phyloP scores from a whole-genome alignment of 345 rosid genomes.

The Toxicodendron radicans region DNA sequence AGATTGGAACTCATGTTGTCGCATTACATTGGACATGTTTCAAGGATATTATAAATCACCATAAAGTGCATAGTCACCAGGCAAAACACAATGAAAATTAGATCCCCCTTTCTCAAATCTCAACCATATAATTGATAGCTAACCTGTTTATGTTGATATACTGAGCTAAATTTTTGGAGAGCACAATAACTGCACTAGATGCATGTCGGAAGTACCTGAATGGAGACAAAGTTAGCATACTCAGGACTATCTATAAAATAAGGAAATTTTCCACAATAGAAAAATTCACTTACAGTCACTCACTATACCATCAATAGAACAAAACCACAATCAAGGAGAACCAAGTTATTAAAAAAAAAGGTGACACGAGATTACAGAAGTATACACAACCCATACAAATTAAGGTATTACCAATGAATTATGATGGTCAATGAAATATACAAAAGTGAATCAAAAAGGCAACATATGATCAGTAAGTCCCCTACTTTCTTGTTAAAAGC shows the following conservation, averaged over 20 bases:
- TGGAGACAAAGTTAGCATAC: slow-evolving; percentile 11
- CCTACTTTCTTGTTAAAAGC: slow-evolving; percentile 7
- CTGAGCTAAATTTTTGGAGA: slow-evolving; percentile 82
- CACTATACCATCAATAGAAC: neutral
- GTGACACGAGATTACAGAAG: neutral
- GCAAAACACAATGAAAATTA: neutral
- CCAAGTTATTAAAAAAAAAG: neutral
- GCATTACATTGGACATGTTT: neutral
- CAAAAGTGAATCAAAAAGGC: neutral
- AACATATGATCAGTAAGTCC: neutral
- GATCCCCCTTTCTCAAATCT: neutral
- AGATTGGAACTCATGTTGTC: neutral
- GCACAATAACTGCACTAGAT: slow-evolving; percentile 60
- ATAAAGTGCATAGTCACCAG: neutral
- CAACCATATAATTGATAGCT: slow-evolving; percentile 21
- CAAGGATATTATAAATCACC: slow-evolving; percentile 9
- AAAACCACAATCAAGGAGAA: neutral
- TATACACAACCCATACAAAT: no score
- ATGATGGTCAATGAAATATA: neutral
- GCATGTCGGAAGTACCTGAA: slow-evolving; percentile 95
- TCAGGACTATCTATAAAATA: slow-evolving; percentile 14
- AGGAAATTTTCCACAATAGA: neutral
- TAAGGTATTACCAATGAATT: neutral
- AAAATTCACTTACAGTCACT: neutral
- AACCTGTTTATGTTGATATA: slow-evolving; percentile 90